Evolutionary conservation across 2,329 filamentous ascomycete genomes (phyloP), one percentile per base, ranked within the genome.

Genomic region (Paramyrothecium sp.): DNA sequence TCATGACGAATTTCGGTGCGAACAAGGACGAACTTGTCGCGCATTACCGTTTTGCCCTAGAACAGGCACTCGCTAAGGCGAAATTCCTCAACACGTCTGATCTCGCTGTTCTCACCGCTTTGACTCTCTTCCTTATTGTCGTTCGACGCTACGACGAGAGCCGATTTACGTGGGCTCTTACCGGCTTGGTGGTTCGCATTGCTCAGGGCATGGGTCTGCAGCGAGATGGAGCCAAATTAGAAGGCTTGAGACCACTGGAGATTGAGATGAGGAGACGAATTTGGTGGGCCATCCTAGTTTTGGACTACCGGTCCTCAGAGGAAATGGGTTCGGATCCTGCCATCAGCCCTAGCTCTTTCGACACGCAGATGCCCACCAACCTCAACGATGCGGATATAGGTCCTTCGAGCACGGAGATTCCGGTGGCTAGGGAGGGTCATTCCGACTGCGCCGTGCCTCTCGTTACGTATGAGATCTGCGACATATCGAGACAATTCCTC

Each of bases 151-250:
- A 79, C 50, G 78, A 81, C 58, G 75, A 77, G 52, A 78, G 81
- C 7, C 78, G 83, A 8, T 83, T 83, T 2, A 80, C 83, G 58
- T 88, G 85, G 85, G 81, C 83, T 12, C 71, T 88, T 60, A 83
- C 82, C 0, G 84, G 83, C 2, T 73, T 87, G 8, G 76, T 80
- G 3, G 75, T 84, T n/a, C 78, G 85, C 7, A 81, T 88, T 44
- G 84, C 79, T 3, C 83, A 86, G 62, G 80, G 82, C 2, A 78
- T 87, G 62, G 86, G 86, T 1, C 73, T 89, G 2, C 85, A 89
- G 63, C 78, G 82, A 5, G 84, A 88, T 54, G 77, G 78, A 12
- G 71, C 73, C 3, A 69, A 76, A 50, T 16, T 44, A 19, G 76
- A 87, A 41, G 77, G 76, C 1, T 71, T 89, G 4, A 75, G 78